Base-by-base conservation (phyloP, 768 basidiomycete species). In the Hypholoma sublateritium region DNA sequence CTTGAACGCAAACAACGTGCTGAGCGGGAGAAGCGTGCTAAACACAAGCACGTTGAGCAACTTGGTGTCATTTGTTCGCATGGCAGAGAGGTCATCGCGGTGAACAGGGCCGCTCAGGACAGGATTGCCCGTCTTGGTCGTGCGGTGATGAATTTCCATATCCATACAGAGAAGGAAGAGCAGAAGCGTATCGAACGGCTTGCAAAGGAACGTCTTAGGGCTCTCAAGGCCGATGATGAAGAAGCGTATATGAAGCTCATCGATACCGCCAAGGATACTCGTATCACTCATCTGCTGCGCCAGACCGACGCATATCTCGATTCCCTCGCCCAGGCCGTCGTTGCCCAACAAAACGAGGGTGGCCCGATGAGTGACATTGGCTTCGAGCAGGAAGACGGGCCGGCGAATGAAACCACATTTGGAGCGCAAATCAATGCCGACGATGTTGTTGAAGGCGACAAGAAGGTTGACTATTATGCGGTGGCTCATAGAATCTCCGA, bases 231-330 rank as follows among this genome's bases (percentile, higher is more conserved):
- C 25, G 95, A 98, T 68, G 96, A 99, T 76, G 97, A 99, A 77
- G 97, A 98, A 74, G 95, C 93, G n/a, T 99, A 99, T 73, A 89
- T 98, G 85, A 95, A 95, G 69, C 89, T 99, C 66, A 93, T 99
- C 66, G 97, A 98, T 71, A 97, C 95, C 16, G 96, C 96, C 56
- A 99, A 99, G 72, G 97, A 99, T 67, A 98, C 96, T 9, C 90
- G 97, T 73, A 98, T 99, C 74, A 97, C 95, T 0, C 97, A 98
- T 73, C 78, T 98, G 24, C 78, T 99, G 55, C 81, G 89, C 44
- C 96, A 98, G 75, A 99, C 97, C 8, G 96, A 99, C 65, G 65
- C 86, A 0, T 99, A 94, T 74, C 87, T 99, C 64, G 96, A 98
- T 68, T 93, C 92, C 7, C 86, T 99, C 22, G 92, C 96, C 1